phyloP scores from a whole-genome alignment of 2,329 filamentous ascomycete genomes.

The Aspergillus ochraceoroseus region DNA sequence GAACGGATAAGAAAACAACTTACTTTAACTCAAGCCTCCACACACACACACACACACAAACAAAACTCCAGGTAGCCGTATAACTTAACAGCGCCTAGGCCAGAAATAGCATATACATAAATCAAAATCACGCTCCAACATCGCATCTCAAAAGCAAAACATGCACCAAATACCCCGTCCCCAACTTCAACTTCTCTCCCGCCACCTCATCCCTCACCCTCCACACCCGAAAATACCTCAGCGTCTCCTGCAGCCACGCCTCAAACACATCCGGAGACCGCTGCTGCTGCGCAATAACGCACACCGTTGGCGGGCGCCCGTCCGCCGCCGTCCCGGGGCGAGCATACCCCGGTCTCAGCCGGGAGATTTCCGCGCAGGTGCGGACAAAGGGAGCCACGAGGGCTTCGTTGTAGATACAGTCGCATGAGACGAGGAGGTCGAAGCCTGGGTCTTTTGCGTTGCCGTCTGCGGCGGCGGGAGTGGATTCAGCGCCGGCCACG shows the following conservation, averaged over 20 bases:
- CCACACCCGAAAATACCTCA: constrained; percentile 66
- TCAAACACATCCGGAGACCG: constrained; percentile 81
- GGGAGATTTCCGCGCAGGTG: constrained; percentile 71
- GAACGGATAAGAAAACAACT: no score
- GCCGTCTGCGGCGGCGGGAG: no score
- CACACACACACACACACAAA: no score
- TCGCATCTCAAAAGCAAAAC: constrained; percentile 65
- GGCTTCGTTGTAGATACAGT: constrained; percentile 92
- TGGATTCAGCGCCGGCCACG: no score
- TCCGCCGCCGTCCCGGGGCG: no score
- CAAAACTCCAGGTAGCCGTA: no score
- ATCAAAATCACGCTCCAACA: no score
- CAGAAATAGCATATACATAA: no score
- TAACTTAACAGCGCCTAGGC: no score
- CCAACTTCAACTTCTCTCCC: constrained; percentile 54
- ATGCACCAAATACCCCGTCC: constrained; percentile 77
- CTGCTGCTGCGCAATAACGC: constrained; percentile 83
- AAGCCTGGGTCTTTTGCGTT: constrained; percentile 48
- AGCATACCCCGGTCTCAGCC: constrained; percentile 47
- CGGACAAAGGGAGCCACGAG: constrained; percentile 77
- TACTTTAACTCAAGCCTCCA: no score
- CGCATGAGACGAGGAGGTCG: constrained; percentile 75
- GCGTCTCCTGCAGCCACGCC: constrained; percentile 68
- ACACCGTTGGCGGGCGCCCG: constrained; percentile 53
- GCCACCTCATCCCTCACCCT: constrained; percentile 63